Base-by-base conservation (phyloP, 139 green algal genomes). In the Edaphochlamys debaryana region DNA sequence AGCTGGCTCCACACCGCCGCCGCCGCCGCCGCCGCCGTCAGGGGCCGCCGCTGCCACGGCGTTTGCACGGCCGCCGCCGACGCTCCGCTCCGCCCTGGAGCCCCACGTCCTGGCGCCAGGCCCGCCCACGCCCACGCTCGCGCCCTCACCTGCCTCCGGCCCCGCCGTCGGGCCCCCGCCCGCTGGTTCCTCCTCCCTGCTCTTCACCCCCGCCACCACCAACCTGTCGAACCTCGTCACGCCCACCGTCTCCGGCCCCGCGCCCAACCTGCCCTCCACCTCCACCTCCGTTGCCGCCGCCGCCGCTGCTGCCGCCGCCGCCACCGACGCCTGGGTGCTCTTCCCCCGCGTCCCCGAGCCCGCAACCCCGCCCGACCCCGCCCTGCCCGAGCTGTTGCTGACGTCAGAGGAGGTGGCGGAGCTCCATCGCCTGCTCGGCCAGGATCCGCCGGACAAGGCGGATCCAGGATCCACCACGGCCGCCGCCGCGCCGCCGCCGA, bases 371-470 rank as follows among this genome's bases (percentile, higher is more conserved):
- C 40, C 58, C 4, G 54, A 69, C 48, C 36, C 62, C 27, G 52
- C 63, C 30, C 67, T 74, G 52, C 67, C 79, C 20, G 37, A 79
- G 79, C 82, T 79, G 68, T 63, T 91, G 48, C 66, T 88, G 50
- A 50, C 56, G 11, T 15, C 36, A 13, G 73, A 71, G n/a, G 84
- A 89, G 68, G 79, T 79, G 34, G 52, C 6, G n/a, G 68, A 87
- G 80, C 76, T 90, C 22, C 86, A 87, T 34, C 0, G 29, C 5
- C 66, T 87, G 62, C 80, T 89, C 0, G 80, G 80, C 8, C 42
- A 87, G 29, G 25, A 71, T 15, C 50, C 32, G 37, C 56, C 71
- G 15, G 7, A 27, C 25, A 3, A 23, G 36, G 3, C 25, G 13
- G 67, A 23, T 20, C 34, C 64, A 19, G 34, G 4, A 4, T 11